A percentile compares a stretch with the other conserved stretches of the same genome.
phyloP scores from a whole-genome alignment of 371 early-diverging fungal species.

The Mortierella sp. region DNA sequence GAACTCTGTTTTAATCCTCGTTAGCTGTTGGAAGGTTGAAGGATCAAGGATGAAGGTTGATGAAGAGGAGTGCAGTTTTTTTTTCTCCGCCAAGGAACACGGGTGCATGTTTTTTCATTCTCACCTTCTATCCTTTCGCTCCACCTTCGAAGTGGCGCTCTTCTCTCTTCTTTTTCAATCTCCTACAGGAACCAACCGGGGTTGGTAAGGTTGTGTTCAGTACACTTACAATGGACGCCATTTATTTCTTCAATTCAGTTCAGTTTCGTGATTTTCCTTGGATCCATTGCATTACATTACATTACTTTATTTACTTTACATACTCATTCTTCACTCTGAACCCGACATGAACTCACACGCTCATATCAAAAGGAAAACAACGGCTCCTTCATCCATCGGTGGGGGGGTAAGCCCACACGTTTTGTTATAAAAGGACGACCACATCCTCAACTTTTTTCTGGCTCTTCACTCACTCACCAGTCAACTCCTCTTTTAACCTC shows the following conservation, averaged over 20 bases:
- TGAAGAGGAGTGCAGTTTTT: background rate
- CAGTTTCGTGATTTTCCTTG: background rate
- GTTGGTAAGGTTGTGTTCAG: background rate
- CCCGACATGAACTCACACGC: background rate
- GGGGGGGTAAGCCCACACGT: background rate
- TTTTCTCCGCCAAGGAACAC: constrained; percentile 16
- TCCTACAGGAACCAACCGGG: constrained; percentile 9
- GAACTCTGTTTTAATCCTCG: background rate
- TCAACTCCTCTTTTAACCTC: constrained; percentile 1
- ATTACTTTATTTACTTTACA: background rate
- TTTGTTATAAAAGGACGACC: constrained; percentile 22
- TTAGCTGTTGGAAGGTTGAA: background rate
- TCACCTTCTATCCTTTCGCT: background rate
- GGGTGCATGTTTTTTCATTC: constrained; percentile 11
- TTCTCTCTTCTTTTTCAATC: constrained; percentile 1
- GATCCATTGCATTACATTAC: background rate
- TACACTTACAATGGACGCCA: background rate
- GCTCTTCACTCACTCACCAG: constrained; percentile 13
- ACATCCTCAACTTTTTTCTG: background rate
- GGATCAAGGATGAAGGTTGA: background rate
- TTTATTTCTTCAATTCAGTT: background rate
- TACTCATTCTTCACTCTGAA: background rate
- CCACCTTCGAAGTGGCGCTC: background rate
- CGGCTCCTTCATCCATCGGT: background rate
- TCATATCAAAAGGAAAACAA: background rate